These are phyloP conservation scores for Cyamopsis tetragonoloba DNA, from an alignment of 306 rosid species.

Conservation along the genomic window DNA sequence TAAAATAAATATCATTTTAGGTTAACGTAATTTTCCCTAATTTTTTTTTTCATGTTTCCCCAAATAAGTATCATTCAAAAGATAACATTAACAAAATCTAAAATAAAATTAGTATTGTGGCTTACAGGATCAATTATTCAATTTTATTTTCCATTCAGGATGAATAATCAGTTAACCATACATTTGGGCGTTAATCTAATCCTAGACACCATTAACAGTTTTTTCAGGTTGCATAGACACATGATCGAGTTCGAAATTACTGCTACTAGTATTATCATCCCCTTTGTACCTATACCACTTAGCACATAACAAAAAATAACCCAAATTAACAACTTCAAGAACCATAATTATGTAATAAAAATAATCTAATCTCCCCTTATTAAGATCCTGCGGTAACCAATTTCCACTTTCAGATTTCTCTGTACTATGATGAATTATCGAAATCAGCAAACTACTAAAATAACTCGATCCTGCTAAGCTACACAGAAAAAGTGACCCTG, in stretches of 20 bases:
- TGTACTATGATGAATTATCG: constrained; percentile 12
- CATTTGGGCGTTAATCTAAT: too few species aligned
- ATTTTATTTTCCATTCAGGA: too few species aligned
- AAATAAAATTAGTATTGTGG: too few species aligned
- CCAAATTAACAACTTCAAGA: constrained; percentile 42
- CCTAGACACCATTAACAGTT: constrained; percentile 15
- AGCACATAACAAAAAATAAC: constrained; percentile 45
- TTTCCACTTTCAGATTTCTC: constrained; percentile 26
- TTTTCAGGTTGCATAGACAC: neutral
- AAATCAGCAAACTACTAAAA: constrained; percentile 43
- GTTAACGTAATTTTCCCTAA: too few species aligned
- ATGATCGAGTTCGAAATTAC: neutral
- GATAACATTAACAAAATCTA: too few species aligned
- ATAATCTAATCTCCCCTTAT: constrained; percentile 51
- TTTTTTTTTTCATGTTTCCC: too few species aligned
- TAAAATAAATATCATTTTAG: too few species aligned
- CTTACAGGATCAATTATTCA: too few species aligned
- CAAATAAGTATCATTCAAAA: too few species aligned
- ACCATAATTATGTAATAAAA: constrained; percentile 47
- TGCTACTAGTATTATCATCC: neutral
- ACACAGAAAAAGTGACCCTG: constrained; percentile 61
- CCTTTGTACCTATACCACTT: constrained; percentile 67
- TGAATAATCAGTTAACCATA: too few species aligned
- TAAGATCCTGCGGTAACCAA: constrained; percentile 51
- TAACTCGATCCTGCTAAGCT: constrained; percentile 37